Evolutionary conservation across 208 protist species (phyloP).

Genomic region (Trypanosoma scelopori): DNA sequence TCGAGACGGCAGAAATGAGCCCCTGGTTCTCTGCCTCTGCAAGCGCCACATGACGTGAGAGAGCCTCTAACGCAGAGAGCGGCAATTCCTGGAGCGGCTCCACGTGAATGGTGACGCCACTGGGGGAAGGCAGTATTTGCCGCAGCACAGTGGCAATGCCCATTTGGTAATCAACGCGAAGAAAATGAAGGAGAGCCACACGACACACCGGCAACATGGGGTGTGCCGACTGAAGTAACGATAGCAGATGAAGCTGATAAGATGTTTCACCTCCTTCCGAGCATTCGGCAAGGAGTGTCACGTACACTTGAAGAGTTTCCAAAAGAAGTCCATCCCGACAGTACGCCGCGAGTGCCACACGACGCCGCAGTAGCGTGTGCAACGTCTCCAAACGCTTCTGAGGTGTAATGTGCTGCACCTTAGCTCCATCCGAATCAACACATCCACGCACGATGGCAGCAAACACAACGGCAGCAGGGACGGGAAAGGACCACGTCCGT

Average conservation of each 20-base stretch:
- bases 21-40: background rate
- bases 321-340: constrained; percentile 22
- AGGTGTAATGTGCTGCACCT: background rate
- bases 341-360: constrained; percentile 1
- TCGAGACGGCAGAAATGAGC: constrained; percentile 1
- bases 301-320: constrained; percentile 22
- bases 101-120: background rate
- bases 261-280: background rate
- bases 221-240: constrained; percentile 6
- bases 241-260: constrained; percentile 8
- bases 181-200: constrained; percentile 26
- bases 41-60: constrained; percentile 15
- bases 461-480: constrained; percentile 26
- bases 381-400: constrained; percentile 10
- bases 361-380: constrained; percentile 9
- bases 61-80: constrained; percentile 36
- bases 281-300: constrained; percentile 11
- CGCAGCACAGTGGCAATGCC: constrained; percentile 14
- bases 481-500: constrained; percentile 26
- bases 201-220: constrained; percentile 18
- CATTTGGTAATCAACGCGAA: constrained; percentile 6
- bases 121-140: constrained; percentile 1
- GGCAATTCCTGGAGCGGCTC: constrained; percentile 28
- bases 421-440: background rate
- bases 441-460: constrained; percentile 18